These are phyloP conservation scores for Sungouiella blattae DNA, from an alignment of 805 yeast genomes.

Conservation along the genomic window DNA sequence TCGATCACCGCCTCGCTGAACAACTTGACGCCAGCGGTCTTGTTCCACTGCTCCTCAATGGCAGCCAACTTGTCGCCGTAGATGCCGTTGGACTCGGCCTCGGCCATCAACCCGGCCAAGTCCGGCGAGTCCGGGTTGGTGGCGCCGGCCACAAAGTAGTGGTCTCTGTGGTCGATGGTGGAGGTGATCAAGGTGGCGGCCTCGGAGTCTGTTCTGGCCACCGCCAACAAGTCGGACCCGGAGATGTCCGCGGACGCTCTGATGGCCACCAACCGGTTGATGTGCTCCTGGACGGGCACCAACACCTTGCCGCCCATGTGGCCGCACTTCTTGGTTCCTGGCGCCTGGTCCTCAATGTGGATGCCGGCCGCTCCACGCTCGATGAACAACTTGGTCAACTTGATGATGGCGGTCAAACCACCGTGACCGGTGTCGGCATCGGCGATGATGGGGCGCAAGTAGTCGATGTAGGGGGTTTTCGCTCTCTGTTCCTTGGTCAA, in stretches of 20 bases:
- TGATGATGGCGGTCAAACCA: slow-evolving; percentile 94
- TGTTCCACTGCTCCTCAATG: slow-evolving; percentile 80
- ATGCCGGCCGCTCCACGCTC: slow-evolving; percentile 99
- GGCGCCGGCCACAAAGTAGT: slow-evolving; percentile 84
- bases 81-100: slow-evolving; percentile 74
- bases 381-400: slow-evolving; percentile 90
- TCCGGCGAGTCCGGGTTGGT: slow-evolving; percentile 80
- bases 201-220: slow-evolving; percentile 96
- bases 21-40: slow-evolving; percentile 77
- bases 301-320: slow-evolving; percentile 99
- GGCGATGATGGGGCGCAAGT: slow-evolving; percentile 90
- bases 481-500: slow-evolving; percentile 62
- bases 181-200: slow-evolving; percentile 95
- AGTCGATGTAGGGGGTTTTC: slow-evolving; percentile 73
- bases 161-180: slow-evolving; percentile 92
- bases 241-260: slow-evolving; percentile 93
- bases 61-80: slow-evolving; percentile 66
- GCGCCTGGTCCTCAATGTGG: slow-evolving; percentile 98
- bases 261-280: slow-evolving; percentile 88
- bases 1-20: slow-evolving; percentile 91
- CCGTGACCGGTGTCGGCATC: slow-evolving; percentile 99
- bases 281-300: slow-evolving; percentile 96
- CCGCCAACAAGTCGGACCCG: slow-evolving; percentile 79
- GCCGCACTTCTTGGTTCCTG: slow-evolving; percentile 98
- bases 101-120: slow-evolving; percentile 71